Evolutionary conservation across 1,284 basidiomycete species (phyloP).

Genomic region (Heterobasidion annosum): DNA sequence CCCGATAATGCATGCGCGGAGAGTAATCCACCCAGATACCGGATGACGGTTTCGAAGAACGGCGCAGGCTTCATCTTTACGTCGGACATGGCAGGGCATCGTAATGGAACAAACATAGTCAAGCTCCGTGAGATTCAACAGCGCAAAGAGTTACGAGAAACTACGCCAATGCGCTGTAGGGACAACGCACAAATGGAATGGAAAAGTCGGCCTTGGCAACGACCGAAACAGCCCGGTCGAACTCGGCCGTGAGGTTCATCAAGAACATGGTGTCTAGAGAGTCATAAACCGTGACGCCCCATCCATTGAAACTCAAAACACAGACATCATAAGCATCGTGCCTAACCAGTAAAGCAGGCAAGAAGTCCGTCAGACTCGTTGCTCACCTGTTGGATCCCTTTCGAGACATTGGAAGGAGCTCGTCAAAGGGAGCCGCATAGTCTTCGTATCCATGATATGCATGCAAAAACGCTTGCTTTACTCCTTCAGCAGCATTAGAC

Average conservation of each 20-base stretch:
- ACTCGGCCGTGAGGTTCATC: constrained; percentile 70
- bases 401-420: constrained; percentile 46
- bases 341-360: neutral
- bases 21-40: constrained; percentile 80
- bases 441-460: constrained; percentile 55
- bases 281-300: constrained; percentile 77
- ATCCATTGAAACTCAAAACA: constrained; percentile 55
- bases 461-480: constrained; percentile 53
- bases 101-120: too few species aligned
- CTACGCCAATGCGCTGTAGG: neutral
- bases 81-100: neutral
- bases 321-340: neutral
- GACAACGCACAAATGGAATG: constrained; percentile 10
- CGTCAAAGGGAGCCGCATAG: constrained; percentile 51
- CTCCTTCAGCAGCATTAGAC: constrained; percentile 35
- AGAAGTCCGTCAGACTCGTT: too few species aligned
- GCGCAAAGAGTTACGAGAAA: too few species aligned
- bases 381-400: constrained; percentile 41
- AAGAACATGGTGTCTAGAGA: constrained; percentile 78
- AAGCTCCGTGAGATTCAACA: too few species aligned
- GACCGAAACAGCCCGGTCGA: constrained; percentile 54
- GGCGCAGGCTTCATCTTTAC: constrained; percentile 32
- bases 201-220: constrained; percentile 51
- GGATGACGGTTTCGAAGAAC: constrained; percentile 83
- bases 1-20: constrained; percentile 73